Conservation (phyloP, 2,329 filamentous ascomycete species). For the Fusarium sacchari region DNA sequence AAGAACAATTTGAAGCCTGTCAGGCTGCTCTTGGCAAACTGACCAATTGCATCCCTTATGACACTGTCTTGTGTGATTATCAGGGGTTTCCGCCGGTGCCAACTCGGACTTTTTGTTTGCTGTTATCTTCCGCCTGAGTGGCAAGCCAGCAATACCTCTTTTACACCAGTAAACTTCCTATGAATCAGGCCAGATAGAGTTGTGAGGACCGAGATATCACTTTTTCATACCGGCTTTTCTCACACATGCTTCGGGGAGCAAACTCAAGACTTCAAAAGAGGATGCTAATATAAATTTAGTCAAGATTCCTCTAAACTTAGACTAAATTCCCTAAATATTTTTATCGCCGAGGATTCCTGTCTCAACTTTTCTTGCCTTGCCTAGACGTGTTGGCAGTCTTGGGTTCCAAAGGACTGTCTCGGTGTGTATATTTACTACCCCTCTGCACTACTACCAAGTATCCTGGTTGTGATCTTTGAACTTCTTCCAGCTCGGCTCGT, state of each 20-base stretch:
- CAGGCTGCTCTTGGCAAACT: neutral
- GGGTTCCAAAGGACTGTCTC: neutral
- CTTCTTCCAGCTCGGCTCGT: neutral
- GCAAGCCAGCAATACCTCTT: accelerated
- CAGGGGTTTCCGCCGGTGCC: too few species aligned
- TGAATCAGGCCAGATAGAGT: neutral
- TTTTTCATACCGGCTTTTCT: neutral
- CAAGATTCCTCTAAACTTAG: too few species aligned
- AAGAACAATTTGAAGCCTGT: neutral
- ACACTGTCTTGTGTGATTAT: neutral
- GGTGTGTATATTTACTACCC: neutral
- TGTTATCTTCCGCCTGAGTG: neutral
- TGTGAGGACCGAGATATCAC: neutral
- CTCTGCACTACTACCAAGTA: neutral
- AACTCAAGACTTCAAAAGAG: too few species aligned
- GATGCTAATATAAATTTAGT: too few species aligned
- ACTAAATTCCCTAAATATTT: too few species aligned
- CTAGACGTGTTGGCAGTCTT: neutral
- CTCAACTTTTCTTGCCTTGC: too few species aligned
- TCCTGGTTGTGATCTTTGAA: neutral
- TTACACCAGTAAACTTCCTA: too few species aligned
- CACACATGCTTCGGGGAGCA: neutral
- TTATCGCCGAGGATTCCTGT: too few species aligned
- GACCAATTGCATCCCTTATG: neutral
- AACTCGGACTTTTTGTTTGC: too few species aligned